Conservation (phyloP, 1,284 basidiomycete species). For the Pseudozyma pruni region DNA sequence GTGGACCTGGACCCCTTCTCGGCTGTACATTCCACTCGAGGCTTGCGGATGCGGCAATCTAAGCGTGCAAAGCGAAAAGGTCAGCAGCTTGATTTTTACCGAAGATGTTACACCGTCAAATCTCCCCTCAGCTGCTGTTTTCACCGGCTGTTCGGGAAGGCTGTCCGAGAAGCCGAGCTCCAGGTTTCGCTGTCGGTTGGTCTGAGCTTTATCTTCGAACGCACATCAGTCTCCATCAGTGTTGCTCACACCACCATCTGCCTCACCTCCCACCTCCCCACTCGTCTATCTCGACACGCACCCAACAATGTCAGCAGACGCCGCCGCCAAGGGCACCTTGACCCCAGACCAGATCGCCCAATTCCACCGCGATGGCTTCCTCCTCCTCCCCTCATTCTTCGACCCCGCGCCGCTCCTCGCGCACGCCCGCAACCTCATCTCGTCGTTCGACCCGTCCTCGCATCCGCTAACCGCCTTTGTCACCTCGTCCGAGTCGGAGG, state of each 20-base stretch:
- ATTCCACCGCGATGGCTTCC: constrained; percentile 73
- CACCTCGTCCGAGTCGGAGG: constrained; percentile 71
- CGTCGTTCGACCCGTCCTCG: constrained; percentile 82
- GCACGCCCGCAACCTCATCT: too few relatives aligned
- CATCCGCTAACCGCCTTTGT: constrained; percentile 94
- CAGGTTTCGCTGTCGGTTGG: not conserved
- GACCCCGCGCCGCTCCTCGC: constrained; percentile 75
- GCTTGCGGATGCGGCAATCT: constrained; percentile 6
- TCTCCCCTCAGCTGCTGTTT: too few relatives aligned
- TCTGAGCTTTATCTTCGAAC: too few relatives aligned
- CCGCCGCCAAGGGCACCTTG: constrained; percentile 17
- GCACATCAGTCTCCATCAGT: not conserved
- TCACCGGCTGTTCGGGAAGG: constrained; percentile 13
- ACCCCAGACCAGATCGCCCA: constrained; percentile 39
- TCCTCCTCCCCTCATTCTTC: constrained; percentile 81
- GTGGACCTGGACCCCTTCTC: not conserved
- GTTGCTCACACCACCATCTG: not conserved
- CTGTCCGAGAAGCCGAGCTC: constrained; percentile 15
- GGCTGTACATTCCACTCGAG: constrained; percentile 14
- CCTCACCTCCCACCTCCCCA: not conserved
- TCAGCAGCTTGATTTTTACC: not conserved
- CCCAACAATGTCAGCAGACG: not conserved
- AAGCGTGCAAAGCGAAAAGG: not conserved
- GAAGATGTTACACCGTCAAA: constrained; percentile 1
- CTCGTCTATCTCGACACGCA: not conserved